Conservation (phyloP, 345 rosid genomes). For the Sapria himalayana region DNA sequence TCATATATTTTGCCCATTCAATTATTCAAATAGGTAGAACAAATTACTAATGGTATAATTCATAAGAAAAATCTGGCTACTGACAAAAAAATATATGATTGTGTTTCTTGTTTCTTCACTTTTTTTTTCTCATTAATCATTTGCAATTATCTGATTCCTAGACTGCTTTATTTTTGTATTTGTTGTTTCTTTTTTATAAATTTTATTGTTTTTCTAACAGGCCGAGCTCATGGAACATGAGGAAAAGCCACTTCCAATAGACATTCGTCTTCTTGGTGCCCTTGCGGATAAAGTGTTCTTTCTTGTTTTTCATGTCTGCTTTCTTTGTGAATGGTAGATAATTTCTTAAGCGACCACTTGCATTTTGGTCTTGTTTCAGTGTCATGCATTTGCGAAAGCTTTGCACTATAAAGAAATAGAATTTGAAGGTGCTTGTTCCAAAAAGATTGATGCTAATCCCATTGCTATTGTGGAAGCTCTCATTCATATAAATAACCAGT, state of each 20-base stretch:
- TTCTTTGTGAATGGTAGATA: slow-evolving; percentile 1
- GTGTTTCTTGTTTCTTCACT: too few species aligned
- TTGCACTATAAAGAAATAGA: slow-evolving; percentile 98
- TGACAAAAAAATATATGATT: too few species aligned
- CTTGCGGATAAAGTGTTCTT: slow-evolving; percentile 87
- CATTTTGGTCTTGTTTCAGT: slow-evolving; percentile 15
- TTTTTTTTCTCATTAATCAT: too few species aligned
- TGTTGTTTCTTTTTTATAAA: too few species aligned
- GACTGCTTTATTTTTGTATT: too few species aligned
- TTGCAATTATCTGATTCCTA: too few species aligned
- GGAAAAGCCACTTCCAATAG: slow-evolving; percentile 96
- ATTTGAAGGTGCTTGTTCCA: slow-evolving; percentile 81
- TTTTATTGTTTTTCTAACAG: too few species aligned
- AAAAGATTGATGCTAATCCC: slow-evolving; percentile 87
- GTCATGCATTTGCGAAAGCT: slow-evolving; percentile 97
- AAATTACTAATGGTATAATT: too few species aligned
- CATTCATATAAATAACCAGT: slow-evolving; percentile 92
- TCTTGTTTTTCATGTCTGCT: neutral
- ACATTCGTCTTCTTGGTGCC: slow-evolving; percentile 95
- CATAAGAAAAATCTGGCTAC: too few species aligned
- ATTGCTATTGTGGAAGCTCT: slow-evolving; percentile 96
- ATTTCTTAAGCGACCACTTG: neutral
- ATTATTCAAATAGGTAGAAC: too few species aligned
- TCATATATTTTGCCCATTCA: too few species aligned
- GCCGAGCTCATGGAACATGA: slow-evolving; percentile 99